Evolutionary conservation across 2,329 filamentous ascomycete species (phyloP).

Genomic region (Escovopsis sp.): DNA sequence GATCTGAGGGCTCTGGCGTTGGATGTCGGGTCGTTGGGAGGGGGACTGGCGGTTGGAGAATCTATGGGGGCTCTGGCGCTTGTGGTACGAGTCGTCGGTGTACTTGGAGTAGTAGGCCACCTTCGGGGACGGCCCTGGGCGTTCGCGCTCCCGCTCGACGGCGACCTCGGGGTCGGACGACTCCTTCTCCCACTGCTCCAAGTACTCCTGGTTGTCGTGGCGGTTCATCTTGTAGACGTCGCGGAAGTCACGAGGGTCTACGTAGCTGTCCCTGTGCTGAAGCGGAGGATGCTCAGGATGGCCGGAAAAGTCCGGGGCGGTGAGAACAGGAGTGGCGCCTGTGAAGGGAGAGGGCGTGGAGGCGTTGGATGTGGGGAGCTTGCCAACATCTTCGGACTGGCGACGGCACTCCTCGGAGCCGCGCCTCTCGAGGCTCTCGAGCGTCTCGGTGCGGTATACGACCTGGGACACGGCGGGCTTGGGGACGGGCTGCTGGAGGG

Average conservation of each 20-base stretch:
- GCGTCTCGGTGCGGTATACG: conserved; percentile 41
- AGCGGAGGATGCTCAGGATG: not conserved
- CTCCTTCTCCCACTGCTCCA: not conserved
- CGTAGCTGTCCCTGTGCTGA: not conserved
- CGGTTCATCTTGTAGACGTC: not conserved
- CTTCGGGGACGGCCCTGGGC: conserved; percentile 1
- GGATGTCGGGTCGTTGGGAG: too few species aligned
- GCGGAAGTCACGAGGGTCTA: not conserved
- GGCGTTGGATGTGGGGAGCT: conserved; percentile 10
- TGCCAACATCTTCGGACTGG: conserved; percentile 22
- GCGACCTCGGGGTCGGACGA: not conserved
- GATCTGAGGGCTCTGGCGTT: too few species aligned
- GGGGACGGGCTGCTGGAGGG: conserved; percentile 76
- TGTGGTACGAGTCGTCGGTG: not conserved
- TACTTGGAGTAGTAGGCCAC: not conserved
- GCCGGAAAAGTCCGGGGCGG: conserved; percentile 1
- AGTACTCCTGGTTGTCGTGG: not conserved
- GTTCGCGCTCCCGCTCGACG: not conserved
- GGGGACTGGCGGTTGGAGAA: too few species aligned
- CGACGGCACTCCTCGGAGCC: conserved; percentile 16
- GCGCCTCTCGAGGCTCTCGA: conserved; percentile 21
- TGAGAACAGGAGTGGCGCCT: not conserved
- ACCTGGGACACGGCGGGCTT: conserved; percentile 55
- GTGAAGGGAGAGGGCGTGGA: not conserved
- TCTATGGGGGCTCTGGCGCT: not conserved